Conservation (phyloP, 208 protist genomes). For the Leishmania amazonensis region DNA sequence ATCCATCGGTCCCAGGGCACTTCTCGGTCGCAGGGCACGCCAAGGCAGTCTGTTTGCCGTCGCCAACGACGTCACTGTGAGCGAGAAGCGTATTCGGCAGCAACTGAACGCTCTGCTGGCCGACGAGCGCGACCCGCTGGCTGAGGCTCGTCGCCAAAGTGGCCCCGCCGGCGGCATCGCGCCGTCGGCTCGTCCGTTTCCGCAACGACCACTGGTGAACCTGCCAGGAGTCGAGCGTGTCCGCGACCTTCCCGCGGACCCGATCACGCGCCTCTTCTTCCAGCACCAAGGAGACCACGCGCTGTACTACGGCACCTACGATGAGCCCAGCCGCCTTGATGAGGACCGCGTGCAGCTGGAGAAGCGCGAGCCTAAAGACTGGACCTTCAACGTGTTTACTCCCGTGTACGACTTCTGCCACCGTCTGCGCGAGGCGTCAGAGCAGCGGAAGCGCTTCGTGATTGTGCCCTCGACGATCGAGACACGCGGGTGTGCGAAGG, state of each 20-base stretch:
- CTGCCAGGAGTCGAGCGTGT: constrained; percentile 83
- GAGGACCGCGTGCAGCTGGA: constrained; percentile 86
- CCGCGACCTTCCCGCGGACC: constrained; percentile 87
- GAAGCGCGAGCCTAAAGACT: constrained; percentile 73
- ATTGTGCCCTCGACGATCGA: constrained; percentile 88
- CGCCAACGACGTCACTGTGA: constrained; percentile 64
- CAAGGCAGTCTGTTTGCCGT: constrained; percentile 76
- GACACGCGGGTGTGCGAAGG: constrained; percentile 85
- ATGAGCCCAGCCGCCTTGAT: constrained; percentile 71
- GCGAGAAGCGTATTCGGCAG: constrained; percentile 74
- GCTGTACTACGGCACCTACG: constrained; percentile 91
- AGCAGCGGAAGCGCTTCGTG: constrained; percentile 91
- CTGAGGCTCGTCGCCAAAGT: constrained; percentile 12
- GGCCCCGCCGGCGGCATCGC: constrained; percentile 8
- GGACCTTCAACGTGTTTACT: constrained; percentile 77
- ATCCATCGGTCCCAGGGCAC: constrained; percentile 25
- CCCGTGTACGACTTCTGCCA: constrained; percentile 92
- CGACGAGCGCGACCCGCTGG: constrained; percentile 64
- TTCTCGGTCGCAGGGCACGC: constrained; percentile 60
- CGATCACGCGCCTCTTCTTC: constrained; percentile 92
- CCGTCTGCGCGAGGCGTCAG: constrained; percentile 82
- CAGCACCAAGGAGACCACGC: constrained; percentile 92
- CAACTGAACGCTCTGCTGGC: constrained; percentile 80
- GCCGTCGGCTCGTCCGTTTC: constrained; percentile 27
- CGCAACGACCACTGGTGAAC: constrained; percentile 65